These are phyloP conservation scores for Nothomitra cinnamomea DNA, from an alignment of 2,329 filamentous ascomycete species.

Conservation along the genomic window DNA sequence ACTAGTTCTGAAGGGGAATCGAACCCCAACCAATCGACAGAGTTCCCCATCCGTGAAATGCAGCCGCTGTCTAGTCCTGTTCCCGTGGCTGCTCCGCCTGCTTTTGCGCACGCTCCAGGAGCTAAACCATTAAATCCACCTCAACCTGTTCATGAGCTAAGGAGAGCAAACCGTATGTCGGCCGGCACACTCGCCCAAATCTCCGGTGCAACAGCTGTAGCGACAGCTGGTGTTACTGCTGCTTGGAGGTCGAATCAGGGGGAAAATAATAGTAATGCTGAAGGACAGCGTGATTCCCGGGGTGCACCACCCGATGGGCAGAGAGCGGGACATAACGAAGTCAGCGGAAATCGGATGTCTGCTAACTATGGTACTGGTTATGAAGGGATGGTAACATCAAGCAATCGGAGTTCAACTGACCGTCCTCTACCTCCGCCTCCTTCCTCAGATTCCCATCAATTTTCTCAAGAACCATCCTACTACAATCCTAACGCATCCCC, in stretches of 20 bases:
- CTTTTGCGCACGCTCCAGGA: conserved; percentile 59
- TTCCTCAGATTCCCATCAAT: not conserved
- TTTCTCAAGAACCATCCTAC: not conserved
- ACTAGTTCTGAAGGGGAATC: conserved; percentile 25
- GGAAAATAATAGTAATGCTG: not conserved
- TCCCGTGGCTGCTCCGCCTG: conserved; percentile 61
- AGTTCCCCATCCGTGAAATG: conserved; percentile 29
- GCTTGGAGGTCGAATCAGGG: conserved; percentile 21
- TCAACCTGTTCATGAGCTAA: conserved; percentile 59
- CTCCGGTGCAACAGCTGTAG: conserved; percentile 45
- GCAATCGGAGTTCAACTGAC: not conserved
- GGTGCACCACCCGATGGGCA: conserved; percentile 16
- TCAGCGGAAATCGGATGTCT: conserved; percentile 18
- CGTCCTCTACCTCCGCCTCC: not conserved
- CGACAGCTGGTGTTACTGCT: conserved; percentile 22
- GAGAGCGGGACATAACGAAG: conserved; percentile 24
- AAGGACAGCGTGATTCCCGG: not conserved
- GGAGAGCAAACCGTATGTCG: conserved; percentile 70
- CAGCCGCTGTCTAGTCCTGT: conserved; percentile 47
- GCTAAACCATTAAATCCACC: conserved; percentile 52
- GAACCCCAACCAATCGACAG: conserved; percentile 20
- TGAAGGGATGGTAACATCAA: not conserved
- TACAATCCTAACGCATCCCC: not conserved
- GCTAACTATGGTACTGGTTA: conserved; percentile 11
- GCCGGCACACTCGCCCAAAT: conserved; percentile 66